phyloP scores from a whole-genome alignment of 2,329 filamentous ascomycete genomes.

The Venturia pyrina region DNA sequence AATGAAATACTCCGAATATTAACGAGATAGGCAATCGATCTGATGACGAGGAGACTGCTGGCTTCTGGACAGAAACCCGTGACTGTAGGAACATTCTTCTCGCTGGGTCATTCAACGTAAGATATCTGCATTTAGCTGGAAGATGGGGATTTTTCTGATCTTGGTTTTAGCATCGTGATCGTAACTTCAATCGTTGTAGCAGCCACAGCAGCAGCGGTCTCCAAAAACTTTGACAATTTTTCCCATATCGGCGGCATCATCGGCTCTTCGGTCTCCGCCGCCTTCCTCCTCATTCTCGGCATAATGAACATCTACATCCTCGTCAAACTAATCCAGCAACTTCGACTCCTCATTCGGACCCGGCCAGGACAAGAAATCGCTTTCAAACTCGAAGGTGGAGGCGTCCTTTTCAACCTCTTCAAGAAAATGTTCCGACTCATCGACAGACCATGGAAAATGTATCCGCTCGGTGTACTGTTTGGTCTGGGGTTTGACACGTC shows the following conservation, averaged over 20 bases:
- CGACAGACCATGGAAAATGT: conserved; percentile 86
- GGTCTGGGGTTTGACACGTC: conserved; percentile 93
- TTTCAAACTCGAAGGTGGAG: conserved; percentile 65
- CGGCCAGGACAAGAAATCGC: conserved; percentile 36
- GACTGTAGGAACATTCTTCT: conserved; percentile 91
- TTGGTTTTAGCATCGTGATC: conserved; percentile 55
- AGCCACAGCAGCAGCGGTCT: conserved; percentile 75
- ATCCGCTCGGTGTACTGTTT: conserved; percentile 74
- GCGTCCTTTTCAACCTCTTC: conserved; percentile 62
- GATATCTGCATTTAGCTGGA: too few relatives aligned
- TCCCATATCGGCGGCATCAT: conserved; percentile 75
- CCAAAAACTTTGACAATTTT: conserved; percentile 72
- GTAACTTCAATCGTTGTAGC: conserved; percentile 87
- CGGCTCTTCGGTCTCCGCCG: conserved; percentile 76
- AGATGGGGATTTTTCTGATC: background rate
- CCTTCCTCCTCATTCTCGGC: conserved; percentile 73
- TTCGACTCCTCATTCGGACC: conserved; percentile 49
- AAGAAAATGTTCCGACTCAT: conserved; percentile 66
- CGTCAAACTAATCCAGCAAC: conserved; percentile 60
- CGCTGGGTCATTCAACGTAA: conserved; percentile 76
- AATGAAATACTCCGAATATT: background rate
- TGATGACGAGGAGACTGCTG: conserved; percentile 84
- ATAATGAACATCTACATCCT: conserved; percentile 80
- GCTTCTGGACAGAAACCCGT: conserved; percentile 78
- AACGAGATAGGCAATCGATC: conserved; percentile 60